Base-by-base conservation (phyloP, 306 rosid genomes). In the Cercis canadensis region DNA sequence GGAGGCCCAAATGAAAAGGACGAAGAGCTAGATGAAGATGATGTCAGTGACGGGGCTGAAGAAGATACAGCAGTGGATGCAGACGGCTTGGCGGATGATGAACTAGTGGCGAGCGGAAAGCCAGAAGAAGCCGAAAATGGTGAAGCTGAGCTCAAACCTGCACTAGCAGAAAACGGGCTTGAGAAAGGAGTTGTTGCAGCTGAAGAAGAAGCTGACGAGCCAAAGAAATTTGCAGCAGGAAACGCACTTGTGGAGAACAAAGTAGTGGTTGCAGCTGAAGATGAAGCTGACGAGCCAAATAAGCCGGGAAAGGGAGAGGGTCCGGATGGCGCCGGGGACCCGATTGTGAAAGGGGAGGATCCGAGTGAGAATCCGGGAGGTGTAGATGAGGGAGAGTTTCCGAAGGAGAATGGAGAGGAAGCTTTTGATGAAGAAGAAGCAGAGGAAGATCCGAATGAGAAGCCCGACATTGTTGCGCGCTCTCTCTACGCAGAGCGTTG, bases 381-480 rank as follows among this genome's bases (percentile, higher is more conserved):
- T 10, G 83, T 7, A 17, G 81, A 75, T 0, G 84, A 63, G 8
- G 83, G 37, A 7, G 80, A 39, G 58, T 73, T 76, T 8, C 68
- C 6, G 11, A 53, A 40, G n/a, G 77, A 65, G 40, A 69, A 68
- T 6, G 69, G 58, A 15, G 76, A 34, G 4, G 87, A 11, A 18
- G 83, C 53, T 19, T 33, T 59, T 18, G 86, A 75, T 2, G 84
- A 63, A n/a, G 79, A 62, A 24, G 74, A 32, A 16, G 77, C 29
- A 24, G 29, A 24, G 29, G 29, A 49, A 33, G 89, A 76, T 70
- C 89, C 90, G 44, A 76, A 73, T 0, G 77, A 0, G 73, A 83
- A 85, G n/a, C 96, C 88, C 75, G 92, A 73, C 96, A 91, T 90
- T 69, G 73, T 80, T 24, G 44, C 53, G 55, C 33, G 55, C 16